phyloP scores from a whole-genome alignment of 371 early-diverging fungal species.

The Blastocladiella emersonii region DNA sequence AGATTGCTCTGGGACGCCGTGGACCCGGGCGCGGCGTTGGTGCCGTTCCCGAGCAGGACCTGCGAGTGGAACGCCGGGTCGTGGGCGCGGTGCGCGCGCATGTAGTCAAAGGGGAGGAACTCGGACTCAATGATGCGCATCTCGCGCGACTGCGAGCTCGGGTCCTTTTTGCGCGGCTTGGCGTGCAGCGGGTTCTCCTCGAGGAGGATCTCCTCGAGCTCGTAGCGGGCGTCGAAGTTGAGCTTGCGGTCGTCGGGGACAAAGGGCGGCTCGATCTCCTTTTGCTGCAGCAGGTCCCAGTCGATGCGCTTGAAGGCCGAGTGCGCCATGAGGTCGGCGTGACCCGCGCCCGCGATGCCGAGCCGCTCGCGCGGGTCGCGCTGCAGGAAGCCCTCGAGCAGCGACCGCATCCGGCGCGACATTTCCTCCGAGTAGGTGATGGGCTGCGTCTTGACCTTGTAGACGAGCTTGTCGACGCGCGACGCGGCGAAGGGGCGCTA shows the following conservation, averaged over 20 bases:
- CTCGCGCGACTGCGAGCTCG: not conserved
- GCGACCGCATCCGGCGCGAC: not conserved
- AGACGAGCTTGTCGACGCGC: constrained; percentile 54
- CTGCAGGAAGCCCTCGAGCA: constrained; percentile 6
- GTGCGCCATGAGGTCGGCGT: constrained; percentile 3
- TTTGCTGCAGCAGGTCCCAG: constrained; percentile 10
- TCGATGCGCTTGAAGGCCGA: constrained; percentile 11
- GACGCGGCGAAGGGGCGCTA: constrained; percentile 72
- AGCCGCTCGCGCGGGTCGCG: constrained; percentile 19
- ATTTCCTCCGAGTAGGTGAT: constrained; percentile 35
- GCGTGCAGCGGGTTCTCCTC: constrained; percentile 66
- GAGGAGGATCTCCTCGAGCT: constrained; percentile 76
- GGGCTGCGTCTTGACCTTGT: constrained; percentile 39
- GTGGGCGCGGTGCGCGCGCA: too few species aligned
- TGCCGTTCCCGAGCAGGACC: too few species aligned
- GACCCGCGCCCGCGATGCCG: constrained; percentile 9
- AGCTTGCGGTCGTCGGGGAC: constrained; percentile 13
- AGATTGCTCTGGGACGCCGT: too few species aligned
- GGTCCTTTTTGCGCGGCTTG: constrained; percentile 20
- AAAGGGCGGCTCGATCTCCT: constrained; percentile 14
- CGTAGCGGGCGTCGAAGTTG: constrained; percentile 87
- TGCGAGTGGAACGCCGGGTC: too few species aligned
- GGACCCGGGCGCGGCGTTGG: too few species aligned
- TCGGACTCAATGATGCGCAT: not conserved
- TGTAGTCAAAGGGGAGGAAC: not conserved